A percentile compares a stretch with the other conserved stretches of the same genome.
Conservation (phyloP, 495 filamentous ascomycete species). For the Penicillium subrubescens region DNA sequence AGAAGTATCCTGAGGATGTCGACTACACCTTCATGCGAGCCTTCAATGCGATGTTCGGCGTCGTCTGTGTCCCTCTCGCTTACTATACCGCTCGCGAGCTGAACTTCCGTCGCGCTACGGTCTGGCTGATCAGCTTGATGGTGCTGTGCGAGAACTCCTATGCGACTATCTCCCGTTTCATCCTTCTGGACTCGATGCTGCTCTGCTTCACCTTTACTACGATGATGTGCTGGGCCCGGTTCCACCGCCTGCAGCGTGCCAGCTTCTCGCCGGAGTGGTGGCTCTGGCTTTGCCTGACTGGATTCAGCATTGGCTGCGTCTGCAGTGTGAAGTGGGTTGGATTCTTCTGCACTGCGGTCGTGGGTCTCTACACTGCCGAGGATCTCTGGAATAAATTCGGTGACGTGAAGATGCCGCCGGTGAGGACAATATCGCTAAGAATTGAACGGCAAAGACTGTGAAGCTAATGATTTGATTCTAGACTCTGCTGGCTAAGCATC, state of each 20-base stretch:
- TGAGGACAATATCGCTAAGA: constrained; percentile 30
- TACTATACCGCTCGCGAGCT: constrained; percentile 93
- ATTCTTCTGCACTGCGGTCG: constrained; percentile 89
- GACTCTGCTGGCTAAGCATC: constrained; percentile 73
- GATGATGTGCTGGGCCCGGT: constrained; percentile 92
- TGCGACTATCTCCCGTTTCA: constrained; percentile 96
- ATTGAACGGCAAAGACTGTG: not conserved
- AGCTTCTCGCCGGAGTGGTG: constrained; percentile 92
- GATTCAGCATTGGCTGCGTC: constrained; percentile 93
- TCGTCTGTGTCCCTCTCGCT: constrained; percentile 87
- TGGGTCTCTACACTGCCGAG: constrained; percentile 94
- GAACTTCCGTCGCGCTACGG: constrained; percentile 78
- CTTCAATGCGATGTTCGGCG: constrained; percentile 95
- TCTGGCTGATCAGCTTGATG: constrained; percentile 95
- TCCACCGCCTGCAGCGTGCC: constrained; percentile 79
- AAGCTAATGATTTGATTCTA: constrained; percentile 24
- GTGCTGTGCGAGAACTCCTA: constrained; percentile 98
- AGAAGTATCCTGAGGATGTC: constrained; percentile 88
- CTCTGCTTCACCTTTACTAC: constrained; percentile 98
- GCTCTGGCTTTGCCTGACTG: constrained; percentile 86
- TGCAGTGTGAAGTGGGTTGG: constrained; percentile 99
- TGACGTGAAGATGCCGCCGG: constrained; percentile 85
- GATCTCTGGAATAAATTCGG: constrained; percentile 99
- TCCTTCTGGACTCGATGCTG: constrained; percentile 96
- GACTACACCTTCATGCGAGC: constrained; percentile 98